These are phyloP conservation scores for Entelexis paramagnoliae DNA, from an alignment of 1,139 yeast genomes.

Conservation along the genomic window DNA sequence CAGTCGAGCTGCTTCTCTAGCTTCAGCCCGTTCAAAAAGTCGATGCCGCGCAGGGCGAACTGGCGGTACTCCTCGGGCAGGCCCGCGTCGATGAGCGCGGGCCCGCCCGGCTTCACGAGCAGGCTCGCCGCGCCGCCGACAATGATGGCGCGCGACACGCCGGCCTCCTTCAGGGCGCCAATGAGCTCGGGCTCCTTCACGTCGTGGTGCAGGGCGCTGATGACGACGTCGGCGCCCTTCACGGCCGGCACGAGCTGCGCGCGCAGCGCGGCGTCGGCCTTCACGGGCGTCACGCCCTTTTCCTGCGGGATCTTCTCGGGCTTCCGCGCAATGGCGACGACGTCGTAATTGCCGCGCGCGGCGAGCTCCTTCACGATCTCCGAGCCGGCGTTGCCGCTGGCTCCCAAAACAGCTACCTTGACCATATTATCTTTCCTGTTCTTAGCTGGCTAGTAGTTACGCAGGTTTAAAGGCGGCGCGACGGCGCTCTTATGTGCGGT, in stretches of 20 bases:
- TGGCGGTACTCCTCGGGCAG: slow-evolving; percentile 15
- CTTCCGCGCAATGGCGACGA: slow-evolving; percentile 17
- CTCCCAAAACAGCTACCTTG: slow-evolving; percentile 80
- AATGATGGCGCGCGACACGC: slow-evolving; percentile 23
- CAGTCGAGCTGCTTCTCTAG: slow-evolving; percentile 12
- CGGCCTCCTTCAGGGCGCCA: slow-evolving; percentile 12
- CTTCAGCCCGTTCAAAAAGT: background rate
- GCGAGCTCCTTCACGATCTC: slow-evolving; percentile 14
- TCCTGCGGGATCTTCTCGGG: slow-evolving; percentile 6
- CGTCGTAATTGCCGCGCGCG: slow-evolving; percentile 10
- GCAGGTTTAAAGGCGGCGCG: too few relatives aligned
- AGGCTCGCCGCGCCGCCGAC: slow-evolving; percentile 22
- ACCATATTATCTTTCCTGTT: too few relatives aligned
- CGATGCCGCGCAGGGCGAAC: slow-evolving; percentile 9
- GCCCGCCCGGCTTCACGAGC: slow-evolving; percentile 13
- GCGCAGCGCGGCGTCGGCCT: slow-evolving; percentile 14
- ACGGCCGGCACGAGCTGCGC: slow-evolving; percentile 6
- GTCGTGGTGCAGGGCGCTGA: slow-evolving; percentile 14
- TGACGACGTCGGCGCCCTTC: slow-evolving; percentile 14
- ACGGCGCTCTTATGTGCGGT: too few relatives aligned
- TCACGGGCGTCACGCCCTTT: slow-evolving; percentile 9
- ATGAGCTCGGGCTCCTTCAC: slow-evolving; percentile 4
- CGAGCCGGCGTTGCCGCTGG: slow-evolving; percentile 90
- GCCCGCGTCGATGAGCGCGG: slow-evolving; percentile 11
- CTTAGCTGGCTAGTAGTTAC: too few relatives aligned